Evolutionary conservation across 108 stramenopile species (phyloP).

Genomic region (Nitzschia inconspicua): DNA sequence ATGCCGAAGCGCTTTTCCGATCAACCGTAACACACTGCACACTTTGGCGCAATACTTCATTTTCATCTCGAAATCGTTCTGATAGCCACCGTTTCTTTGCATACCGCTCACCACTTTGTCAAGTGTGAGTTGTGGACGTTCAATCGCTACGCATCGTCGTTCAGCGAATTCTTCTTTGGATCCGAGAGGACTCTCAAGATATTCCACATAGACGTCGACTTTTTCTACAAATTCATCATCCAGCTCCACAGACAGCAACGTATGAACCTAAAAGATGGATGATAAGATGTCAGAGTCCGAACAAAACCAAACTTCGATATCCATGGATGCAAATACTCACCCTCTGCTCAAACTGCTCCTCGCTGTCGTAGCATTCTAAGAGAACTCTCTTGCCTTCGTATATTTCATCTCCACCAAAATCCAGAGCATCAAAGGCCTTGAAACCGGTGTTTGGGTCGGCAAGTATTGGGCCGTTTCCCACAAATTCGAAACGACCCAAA

Average conservation of each 20-base stretch:
- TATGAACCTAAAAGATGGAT: neutral
- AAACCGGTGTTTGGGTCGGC: conserved; percentile 21
- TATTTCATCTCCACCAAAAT: conserved; percentile 37
- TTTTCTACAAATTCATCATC: conserved; percentile 52
- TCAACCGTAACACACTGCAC: conserved; percentile 46
- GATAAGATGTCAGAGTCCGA: no score
- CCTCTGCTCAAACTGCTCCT: conserved; percentile 48
- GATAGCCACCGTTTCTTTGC: conserved; percentile 50
- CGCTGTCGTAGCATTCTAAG: conserved; percentile 61
- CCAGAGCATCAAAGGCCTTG: conserved; percentile 66
- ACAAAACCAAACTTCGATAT: no score
- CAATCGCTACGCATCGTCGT: conserved; percentile 54
- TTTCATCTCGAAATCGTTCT: conserved; percentile 34
- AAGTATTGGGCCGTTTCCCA: conserved; percentile 28
- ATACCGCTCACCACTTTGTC: conserved; percentile 63
- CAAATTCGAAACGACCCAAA: conserved; percentile 72
- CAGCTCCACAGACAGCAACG: conserved; percentile 20
- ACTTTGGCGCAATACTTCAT: conserved; percentile 58
- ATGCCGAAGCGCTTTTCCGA: conserved; percentile 57
- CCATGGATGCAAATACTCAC: conserved; percentile 19
- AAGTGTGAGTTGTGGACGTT: conserved; percentile 48
- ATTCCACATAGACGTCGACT: conserved; percentile 30
- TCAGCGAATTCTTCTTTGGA: conserved; percentile 11
- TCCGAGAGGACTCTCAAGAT: conserved; percentile 29
- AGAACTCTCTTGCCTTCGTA: conserved; percentile 49